Base-by-base conservation (phyloP, 139 green algal genomes). In the Chlorokybus atmophyticus region DNA sequence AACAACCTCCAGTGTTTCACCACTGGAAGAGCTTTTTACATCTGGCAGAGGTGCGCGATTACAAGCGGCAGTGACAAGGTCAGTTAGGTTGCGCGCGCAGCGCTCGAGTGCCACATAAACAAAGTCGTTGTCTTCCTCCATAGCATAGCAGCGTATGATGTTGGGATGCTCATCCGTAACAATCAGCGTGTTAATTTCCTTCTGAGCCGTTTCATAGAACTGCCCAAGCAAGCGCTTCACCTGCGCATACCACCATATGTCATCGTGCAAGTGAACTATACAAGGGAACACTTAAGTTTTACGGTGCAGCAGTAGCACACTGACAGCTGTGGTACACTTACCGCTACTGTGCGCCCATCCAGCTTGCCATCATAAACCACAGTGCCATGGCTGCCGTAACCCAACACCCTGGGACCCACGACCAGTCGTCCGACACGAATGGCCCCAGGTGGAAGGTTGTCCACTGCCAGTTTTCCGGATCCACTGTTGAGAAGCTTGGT, bases 41-140 rank as follows among this genome's bases (percentile, higher is more conserved):
- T n/a, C n/a, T n/a, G n/a, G n/a, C n/a, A n/a, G n/a, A n/a, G n/a
- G n/a, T n/a, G n/a, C n/a, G n/a, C n/a, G n/a, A n/a, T n/a, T n/a
- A n/a, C n/a, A n/a, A n/a, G n/a, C n/a, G n/a, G n/a, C n/a, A n/a
- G n/a, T n/a, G n/a, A 44, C 35, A 6, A 71, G 57, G 4, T 86
- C 78, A 14, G 48, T 29, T 29, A 94, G 71, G 26, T 66, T 79
- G 7, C 32, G 32, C 21, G 31, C 39, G 74, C 91, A 99, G 7
- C 75, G 70, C 66, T 99, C 91, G 42, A 99, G 74, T 4, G 91
- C 91, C 39, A 98, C 72, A 73, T 97, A 99, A 24, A 95, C 77
- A 71, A 98, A 98, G 71, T 94, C 80, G 1, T 51, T 55, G 73
- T 97, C 91, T 66, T 94, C 82, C 69, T 99, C 91, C 84, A 98